These are phyloP conservation scores for Labyrinthula sp. DNA, from an alignment of 352 stramenopile species.

Conservation along the genomic window DNA sequence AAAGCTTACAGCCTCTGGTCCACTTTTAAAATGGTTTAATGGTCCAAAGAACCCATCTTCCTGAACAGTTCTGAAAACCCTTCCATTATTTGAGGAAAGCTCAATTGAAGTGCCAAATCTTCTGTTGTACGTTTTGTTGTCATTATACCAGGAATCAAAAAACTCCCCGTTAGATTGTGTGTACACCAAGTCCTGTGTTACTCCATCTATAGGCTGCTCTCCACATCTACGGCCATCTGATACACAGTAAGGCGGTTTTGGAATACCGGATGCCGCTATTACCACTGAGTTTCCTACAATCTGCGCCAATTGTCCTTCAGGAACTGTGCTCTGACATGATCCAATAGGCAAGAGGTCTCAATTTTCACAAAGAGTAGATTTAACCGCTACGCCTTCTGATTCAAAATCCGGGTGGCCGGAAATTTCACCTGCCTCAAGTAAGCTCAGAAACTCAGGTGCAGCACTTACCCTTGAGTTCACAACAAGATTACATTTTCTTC, in stretches of 20 bases:
- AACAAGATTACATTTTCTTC: too few species aligned
- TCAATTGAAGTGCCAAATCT: not conserved
- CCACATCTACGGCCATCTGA: not conserved
- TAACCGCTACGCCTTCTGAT: not conserved
- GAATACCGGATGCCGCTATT: slow-evolving; percentile 1
- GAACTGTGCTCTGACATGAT: too few species aligned
- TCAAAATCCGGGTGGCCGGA: slow-evolving; percentile 16
- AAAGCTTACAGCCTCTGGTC: too few species aligned
- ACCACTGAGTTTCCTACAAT: not conserved
- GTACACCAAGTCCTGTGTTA: too few species aligned
- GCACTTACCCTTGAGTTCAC: too few species aligned
- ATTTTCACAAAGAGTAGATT: too few species aligned
- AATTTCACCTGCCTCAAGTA: not conserved
- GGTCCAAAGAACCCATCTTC: slow-evolving; percentile 20
- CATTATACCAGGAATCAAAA: slow-evolving; percentile 15
- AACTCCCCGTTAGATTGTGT: not conserved
- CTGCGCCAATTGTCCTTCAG: too few species aligned
- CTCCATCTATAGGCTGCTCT: too few species aligned
- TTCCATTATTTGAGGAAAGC: not conserved
- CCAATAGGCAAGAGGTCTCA: too few species aligned
- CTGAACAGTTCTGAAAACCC: too few species aligned
- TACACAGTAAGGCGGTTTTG: slow-evolving; percentile 14
- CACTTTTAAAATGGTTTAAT: not conserved
- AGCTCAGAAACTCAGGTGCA: too few species aligned
- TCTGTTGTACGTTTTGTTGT: slow-evolving; percentile 20